Percentiles rank a stretch among this genome's conserved stretches.
Conservation (phyloP, 169 alveolate genomes). For the Miamiensis avidus region DNA sequence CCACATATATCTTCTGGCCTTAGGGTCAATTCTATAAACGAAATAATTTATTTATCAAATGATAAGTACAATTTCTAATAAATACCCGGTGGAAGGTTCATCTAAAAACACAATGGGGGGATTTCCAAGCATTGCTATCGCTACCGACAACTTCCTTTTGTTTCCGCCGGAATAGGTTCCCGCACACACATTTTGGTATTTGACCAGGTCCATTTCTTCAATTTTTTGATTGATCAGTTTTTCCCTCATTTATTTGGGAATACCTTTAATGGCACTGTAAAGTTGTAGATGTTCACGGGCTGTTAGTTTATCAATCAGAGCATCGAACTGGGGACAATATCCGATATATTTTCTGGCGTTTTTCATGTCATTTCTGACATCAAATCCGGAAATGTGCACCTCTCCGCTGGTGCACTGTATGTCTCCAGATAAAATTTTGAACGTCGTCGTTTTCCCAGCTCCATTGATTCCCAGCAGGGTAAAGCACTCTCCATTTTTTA, state of each 20-base stretch:
- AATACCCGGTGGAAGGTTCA: conserved; percentile 90
- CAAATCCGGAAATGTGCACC: conserved; percentile 72
- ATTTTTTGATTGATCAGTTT: conserved; percentile 61
- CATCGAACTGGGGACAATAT: conserved; percentile 84
- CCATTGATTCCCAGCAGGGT: conserved; percentile 85
- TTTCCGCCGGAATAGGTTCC: conserved; percentile 89
- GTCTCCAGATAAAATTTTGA: conserved; percentile 84
- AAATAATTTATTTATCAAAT: background rate
- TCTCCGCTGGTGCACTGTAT: conserved; percentile 71
- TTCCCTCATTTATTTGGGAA: conserved; percentile 46
- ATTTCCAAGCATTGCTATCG: conserved; percentile 88
- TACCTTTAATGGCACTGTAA: conserved; percentile 82
- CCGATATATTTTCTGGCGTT: conserved; percentile 74
- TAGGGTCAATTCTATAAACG: conserved; percentile 81
- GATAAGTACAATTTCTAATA: too few species aligned
- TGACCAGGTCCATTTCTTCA: conserved; percentile 64
- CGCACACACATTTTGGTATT: conserved; percentile 59
- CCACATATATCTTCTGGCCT: conserved; percentile 88
- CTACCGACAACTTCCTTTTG: conserved; percentile 87
- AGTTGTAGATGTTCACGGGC: conserved; percentile 82
- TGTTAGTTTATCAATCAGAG: conserved; percentile 71
- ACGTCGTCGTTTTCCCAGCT: conserved; percentile 92
- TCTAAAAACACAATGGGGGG: conserved; percentile 88
- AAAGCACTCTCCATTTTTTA: conserved; percentile 56
- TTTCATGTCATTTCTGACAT: conserved; percentile 64